These are phyloP conservation scores for Davidsoniella australis DNA, from an alignment of 2,329 filamentous ascomycete species.

Conservation along the genomic window DNA sequence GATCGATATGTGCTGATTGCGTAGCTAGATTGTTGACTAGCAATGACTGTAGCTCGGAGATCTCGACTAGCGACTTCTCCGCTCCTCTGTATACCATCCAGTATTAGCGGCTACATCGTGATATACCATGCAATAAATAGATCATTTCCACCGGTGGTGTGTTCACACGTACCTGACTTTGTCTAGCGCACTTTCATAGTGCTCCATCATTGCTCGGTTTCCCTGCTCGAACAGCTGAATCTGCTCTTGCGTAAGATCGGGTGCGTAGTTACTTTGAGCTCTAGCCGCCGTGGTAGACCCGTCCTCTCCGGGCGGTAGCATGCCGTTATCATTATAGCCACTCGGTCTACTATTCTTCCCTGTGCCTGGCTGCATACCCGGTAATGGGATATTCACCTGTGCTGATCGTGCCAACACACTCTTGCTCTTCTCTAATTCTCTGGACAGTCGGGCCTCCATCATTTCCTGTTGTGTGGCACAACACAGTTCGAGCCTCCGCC, in stretches of 20 bases:
- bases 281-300: slow-evolving; percentile 15
- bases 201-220: slow-evolving; percentile 80
- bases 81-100: slow-evolving; percentile 42
- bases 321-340: neutral
- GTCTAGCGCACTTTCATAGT: slow-evolving; percentile 85
- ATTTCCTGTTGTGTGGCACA: slow-evolving; percentile 68
- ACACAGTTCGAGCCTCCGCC: slow-evolving; percentile 57
- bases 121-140: slow-evolving; percentile 2
- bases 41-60: slow-evolving; percentile 78
- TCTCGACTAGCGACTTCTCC: slow-evolving; percentile 80
- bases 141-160: neutral
- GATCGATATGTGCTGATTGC: slow-evolving; percentile 78
- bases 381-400: slow-evolving; percentile 12
- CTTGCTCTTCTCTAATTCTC: slow-evolving; percentile 79
- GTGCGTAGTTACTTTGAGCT: slow-evolving; percentile 15
- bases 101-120: too few species aligned
- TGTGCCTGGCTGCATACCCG: slow-evolving; percentile 13
- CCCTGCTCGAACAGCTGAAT: slow-evolving; percentile 85
- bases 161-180: slow-evolving; percentile 62
- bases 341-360: neutral
- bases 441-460: slow-evolving; percentile 76
- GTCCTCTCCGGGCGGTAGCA: slow-evolving; percentile 13
- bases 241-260: slow-evolving; percentile 64
- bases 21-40: slow-evolving; percentile 71
- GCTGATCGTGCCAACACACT: slow-evolving; percentile 59